phyloP scores from a whole-genome alignment of 495 filamentous ascomycete genomes.

The Terfezia boudieri region DNA sequence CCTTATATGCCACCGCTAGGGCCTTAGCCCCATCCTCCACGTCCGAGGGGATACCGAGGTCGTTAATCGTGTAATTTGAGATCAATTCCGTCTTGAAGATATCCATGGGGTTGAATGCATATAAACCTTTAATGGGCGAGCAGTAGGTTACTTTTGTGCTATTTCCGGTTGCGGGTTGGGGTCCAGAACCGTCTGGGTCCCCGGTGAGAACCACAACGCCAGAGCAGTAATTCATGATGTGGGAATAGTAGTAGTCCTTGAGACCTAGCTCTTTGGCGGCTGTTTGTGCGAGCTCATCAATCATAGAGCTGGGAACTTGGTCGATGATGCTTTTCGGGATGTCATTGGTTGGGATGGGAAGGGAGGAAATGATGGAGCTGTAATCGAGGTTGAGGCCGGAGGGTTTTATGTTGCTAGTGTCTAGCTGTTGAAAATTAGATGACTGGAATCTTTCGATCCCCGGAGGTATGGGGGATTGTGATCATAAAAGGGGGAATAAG shows the following conservation, averaged over 20 bases:
- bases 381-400: conserved; percentile 1
- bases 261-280: conserved; percentile 10
- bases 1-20: conserved; percentile 10
- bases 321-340: conserved; percentile 5
- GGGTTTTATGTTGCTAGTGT: background rate
- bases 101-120: conserved; percentile 10
- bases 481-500: background rate
- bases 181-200: background rate
- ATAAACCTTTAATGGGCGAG: conserved; percentile 5
- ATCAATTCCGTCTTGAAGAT: conserved; percentile 11
- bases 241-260: conserved; percentile 11
- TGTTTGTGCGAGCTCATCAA: conserved; percentile 6
- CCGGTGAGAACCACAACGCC: background rate
- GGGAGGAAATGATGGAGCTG: conserved; percentile 1
- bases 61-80: conserved; percentile 5
- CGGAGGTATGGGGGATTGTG: background rate
- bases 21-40: conserved; percentile 5
- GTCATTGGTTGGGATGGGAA: conserved; percentile 4
- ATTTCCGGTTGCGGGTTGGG: background rate
- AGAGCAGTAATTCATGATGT: conserved; percentile 14
- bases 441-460: background rate
- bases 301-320: conserved; percentile 1
- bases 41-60: conserved; percentile 11
- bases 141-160: conserved; percentile 4
- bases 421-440: background rate